Evolutionary conservation across 2,329 filamentous ascomycete genomes (phyloP), one percentile per base, ranked within the genome.

Genomic region (Colletotrichum filicis): DNA sequence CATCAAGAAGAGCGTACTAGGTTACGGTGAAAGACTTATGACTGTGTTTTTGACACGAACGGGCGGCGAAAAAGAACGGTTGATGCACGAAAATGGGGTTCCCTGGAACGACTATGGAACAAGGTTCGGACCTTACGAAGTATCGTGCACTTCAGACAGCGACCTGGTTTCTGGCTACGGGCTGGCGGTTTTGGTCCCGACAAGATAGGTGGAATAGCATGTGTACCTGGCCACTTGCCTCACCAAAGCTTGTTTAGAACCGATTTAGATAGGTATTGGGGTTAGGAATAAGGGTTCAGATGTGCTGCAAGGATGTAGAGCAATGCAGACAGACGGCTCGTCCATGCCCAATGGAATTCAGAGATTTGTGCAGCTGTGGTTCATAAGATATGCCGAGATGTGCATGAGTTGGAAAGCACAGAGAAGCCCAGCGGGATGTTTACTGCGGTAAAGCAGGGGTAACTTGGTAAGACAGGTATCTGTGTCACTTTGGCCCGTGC

Each of bases 401-500:
- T 73, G 70, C 70, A 73, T 60, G n/a, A 28, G 24, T 42, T 32
- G 37, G 68, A n/a, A 55, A 53, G 22, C 14, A 59, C 28, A 42
- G 42, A 55, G 46, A 35, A 46, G 63, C 42, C 32, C 30, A 57
- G 55, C 46, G 46, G 42, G 66, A 37, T 73, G 71, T 49, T 57
- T 11, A 35, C 32, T 35, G 32, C 32, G 32, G 32, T 35, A 66
- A 73, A 73, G 71, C 71, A 73, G 71, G 71, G 71, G 71, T 73
- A 42, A 42, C 37, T 42, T 42, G 6, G 37, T 42, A 73, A 52
- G 67, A 65, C 6, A 57, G 53, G 35, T 52, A 58, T 46, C 22
- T 70, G 67, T 71, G 67, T 66, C 56, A 73, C 66, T 16, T 16
- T 66, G 61, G 67, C 28, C 67, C 12, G 67, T 73, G 71, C 71